These are phyloP conservation scores for Penicillium lividum DNA, from an alignment of 495 filamentous ascomycete genomes.

Conservation along the genomic window DNA sequence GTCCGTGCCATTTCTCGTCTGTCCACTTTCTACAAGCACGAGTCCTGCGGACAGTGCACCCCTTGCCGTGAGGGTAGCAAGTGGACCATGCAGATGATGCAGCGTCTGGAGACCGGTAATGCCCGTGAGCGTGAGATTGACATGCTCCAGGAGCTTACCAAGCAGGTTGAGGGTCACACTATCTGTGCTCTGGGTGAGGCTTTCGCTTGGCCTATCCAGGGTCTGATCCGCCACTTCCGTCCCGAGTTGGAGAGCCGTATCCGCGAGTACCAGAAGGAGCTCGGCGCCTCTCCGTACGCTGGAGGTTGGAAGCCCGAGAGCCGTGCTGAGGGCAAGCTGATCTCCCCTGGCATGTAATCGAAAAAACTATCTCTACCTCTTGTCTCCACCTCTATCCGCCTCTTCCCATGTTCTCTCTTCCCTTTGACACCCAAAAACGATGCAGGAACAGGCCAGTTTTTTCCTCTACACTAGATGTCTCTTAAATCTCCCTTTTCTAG, in stretches of 20 bases:
- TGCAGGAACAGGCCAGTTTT: slow-evolving; percentile 25
- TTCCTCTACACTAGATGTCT: slow-evolving; percentile 24
- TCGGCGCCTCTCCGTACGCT: slow-evolving; percentile 68
- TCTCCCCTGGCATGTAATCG: slow-evolving; percentile 72
- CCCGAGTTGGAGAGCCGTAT: slow-evolving; percentile 92
- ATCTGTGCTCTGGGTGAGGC: slow-evolving; percentile 98
- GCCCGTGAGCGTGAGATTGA: slow-evolving; percentile 92
- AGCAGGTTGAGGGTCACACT: slow-evolving; percentile 98
- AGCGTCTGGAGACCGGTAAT: slow-evolving; percentile 86
- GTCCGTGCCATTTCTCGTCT: slow-evolving; percentile 90
- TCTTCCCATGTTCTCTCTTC: slow-evolving; percentile 14
- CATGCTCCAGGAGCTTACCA: slow-evolving; percentile 98
- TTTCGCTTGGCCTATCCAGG: slow-evolving; percentile 98
- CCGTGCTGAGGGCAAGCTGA: slow-evolving; percentile 73
- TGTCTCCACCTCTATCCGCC: slow-evolving; percentile 10
- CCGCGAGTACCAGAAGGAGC: slow-evolving; percentile 65
- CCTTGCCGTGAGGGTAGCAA: slow-evolving; percentile 96
- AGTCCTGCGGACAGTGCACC: slow-evolving; percentile 97
- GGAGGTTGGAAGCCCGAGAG: slow-evolving; percentile 86
- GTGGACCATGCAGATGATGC: slow-evolving; percentile 99
- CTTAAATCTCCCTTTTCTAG: slow-evolving; percentile 15
- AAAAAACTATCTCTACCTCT: slow-evolving; percentile 5
- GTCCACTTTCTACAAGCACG: slow-evolving; percentile 96
- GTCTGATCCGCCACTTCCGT: slow-evolving; percentile 95
- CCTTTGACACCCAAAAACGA: slow-evolving; percentile 23